Evolutionary conservation across 2,329 filamentous ascomycete genomes (phyloP).

Genomic region (Arthrinium phaeospermum): DNA sequence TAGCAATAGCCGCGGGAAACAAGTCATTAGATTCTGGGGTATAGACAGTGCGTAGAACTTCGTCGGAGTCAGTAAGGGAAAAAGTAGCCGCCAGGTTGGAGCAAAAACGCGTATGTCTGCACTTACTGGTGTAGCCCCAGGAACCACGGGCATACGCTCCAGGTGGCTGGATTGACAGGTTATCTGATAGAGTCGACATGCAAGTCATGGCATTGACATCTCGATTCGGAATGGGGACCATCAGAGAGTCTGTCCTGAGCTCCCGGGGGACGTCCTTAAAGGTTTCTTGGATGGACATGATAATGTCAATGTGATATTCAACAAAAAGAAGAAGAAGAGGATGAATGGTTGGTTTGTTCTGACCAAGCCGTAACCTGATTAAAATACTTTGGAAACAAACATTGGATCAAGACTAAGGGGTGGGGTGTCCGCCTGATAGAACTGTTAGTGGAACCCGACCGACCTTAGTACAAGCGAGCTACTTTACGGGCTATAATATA

Average conservation of each 20-base stretch:
- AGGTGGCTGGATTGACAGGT: background rate
- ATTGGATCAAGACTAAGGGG: no score
- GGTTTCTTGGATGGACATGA: background rate
- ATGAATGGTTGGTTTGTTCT: no score
- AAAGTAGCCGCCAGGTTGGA: background rate
- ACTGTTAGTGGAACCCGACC: no score
- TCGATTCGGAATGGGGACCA: background rate
- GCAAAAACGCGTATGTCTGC: background rate
- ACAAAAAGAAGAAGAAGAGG: no score
- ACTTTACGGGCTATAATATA: no score
- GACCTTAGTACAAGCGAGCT: no score
- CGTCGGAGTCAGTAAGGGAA: background rate
- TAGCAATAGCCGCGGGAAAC: background rate
- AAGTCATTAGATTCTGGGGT: background rate
- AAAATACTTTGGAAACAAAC: no score
- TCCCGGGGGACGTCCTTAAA: background rate
- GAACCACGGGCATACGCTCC: background rate
- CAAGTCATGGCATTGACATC: background rate
- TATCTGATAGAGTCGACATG: background rate
- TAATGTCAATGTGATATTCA: background rate
- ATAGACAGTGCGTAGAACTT: background rate
- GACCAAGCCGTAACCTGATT: no score
- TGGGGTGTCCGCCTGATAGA: no score
- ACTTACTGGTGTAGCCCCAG: conserved; percentile 2
- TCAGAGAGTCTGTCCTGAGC: background rate